Percentiles rank a stretch among this genome's conserved stretches.
Evolutionary conservation across 2,329 filamentous ascomycete genomes (phyloP).

Genomic region (Microcyclospora tardicrescens): DNA sequence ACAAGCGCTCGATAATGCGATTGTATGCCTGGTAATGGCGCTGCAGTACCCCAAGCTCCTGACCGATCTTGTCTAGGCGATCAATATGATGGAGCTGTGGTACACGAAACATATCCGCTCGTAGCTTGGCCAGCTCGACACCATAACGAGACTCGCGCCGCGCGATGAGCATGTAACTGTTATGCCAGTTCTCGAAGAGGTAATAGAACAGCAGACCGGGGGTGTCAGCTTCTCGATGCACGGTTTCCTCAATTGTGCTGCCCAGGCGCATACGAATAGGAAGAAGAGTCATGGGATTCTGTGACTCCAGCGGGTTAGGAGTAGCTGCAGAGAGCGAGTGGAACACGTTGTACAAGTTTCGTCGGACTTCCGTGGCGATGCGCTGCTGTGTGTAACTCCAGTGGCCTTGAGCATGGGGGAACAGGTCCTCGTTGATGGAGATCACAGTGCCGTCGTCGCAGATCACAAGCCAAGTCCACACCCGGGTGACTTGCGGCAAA

Average conservation of each 20-base stretch:
- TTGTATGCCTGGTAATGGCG: slow-evolving; percentile 50
- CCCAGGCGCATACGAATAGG: slow-evolving; percentile 34
- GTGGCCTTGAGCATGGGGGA: slow-evolving; percentile 24
- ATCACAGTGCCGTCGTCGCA: slow-evolving; percentile 59
- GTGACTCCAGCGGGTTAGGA: slow-evolving; percentile 25
- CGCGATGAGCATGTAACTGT: slow-evolving; percentile 44
- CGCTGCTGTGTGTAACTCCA: slow-evolving; percentile 30
- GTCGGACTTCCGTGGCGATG: slow-evolving; percentile 38
- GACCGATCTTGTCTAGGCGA: slow-evolving; percentile 46
- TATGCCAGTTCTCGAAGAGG: slow-evolving; percentile 53
- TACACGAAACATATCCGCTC: slow-evolving; percentile 42
- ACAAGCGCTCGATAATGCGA: slow-evolving; percentile 46
- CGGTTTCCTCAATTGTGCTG: slow-evolving; percentile 32
- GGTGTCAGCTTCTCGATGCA: slow-evolving; percentile 38
- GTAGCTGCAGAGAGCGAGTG: slow-evolving; percentile 42
- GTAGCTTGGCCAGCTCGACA: slow-evolving; percentile 31
- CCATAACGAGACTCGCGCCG: slow-evolving; percentile 34
- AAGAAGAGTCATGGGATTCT: slow-evolving; percentile 29
- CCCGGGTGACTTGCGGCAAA: slow-evolving; percentile 24
- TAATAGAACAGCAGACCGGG: slow-evolving; percentile 53
- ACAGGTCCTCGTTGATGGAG: slow-evolving; percentile 52
- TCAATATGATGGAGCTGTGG: slow-evolving; percentile 35
- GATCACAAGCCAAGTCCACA: slow-evolving; percentile 61
- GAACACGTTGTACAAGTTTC: slow-evolving; percentile 50
- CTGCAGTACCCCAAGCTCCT: slow-evolving; percentile 46